These are phyloP conservation scores for Epichloe festucae DNA, from an alignment of 2,329 filamentous ascomycete genomes.

Conservation along the genomic window DNA sequence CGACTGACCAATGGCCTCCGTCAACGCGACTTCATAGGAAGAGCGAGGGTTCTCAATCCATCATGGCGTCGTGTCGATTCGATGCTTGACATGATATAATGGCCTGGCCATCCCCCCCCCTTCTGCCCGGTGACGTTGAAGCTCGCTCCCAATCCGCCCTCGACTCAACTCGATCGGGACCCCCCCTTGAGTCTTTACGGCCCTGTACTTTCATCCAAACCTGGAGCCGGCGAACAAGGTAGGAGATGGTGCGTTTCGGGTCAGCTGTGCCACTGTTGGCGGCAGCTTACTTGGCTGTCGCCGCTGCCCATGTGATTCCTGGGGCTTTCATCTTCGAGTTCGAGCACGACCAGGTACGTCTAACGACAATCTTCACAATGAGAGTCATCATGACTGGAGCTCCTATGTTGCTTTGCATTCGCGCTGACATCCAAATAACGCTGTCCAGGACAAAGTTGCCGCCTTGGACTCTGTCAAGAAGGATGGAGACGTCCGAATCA, in stretches of 20 bases:
- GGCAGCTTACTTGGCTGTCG: not conserved
- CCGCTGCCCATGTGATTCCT: not conserved
- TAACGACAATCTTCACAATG: no score
- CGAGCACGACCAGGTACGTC: not conserved
- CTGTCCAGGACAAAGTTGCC: not conserved
- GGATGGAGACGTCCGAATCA: constrained; percentile 9
- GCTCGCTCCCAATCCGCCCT: no score
- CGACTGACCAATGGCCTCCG: no score
- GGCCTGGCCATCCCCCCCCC: no score
- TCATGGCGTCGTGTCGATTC: no score
- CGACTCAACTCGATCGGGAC: no score
- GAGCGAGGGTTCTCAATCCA: no score
- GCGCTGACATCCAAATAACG: not conserved
- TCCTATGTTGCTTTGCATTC: not conserved
- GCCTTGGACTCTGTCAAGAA: not conserved
- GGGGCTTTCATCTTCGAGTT: constrained; percentile 5
- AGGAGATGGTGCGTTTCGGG: not conserved
- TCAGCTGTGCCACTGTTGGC: not conserved
- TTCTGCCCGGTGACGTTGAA: no score
- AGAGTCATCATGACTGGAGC: no score
- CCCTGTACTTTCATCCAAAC: not conserved
- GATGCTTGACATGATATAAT: no score
- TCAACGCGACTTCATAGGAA: no score
- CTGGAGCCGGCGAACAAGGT: not conserved
- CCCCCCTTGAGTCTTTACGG: not conserved